Base-by-base conservation (phyloP, 2,329 filamentous ascomycete species). In the Bipolaris zeicola region DNA sequence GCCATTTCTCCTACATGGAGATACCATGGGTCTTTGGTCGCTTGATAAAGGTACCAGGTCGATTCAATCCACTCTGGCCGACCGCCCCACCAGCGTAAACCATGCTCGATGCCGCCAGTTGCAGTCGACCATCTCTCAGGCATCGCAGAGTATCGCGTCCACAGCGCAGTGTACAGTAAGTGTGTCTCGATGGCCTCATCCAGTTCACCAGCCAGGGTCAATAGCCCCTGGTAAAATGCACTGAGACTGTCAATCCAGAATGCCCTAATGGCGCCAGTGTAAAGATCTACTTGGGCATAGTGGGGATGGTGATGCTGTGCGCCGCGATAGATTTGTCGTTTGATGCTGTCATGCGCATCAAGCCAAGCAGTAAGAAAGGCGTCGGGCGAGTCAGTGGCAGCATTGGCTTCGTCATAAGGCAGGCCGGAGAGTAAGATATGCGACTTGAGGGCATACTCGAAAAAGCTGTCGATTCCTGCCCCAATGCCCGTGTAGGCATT, bases 31-130 rank as follows among this genome's bases (percentile, higher is more conserved):
- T 99, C 95, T 66, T 89, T 86, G 0, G 95, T 98, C 1, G 94
- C 93, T 48, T 90, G 89, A 74, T 96, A 98, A n/a, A 99, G 81
- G 71, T 98, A 91, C 77, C 96, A 99, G 0, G 91, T 96, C 1
- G 92, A 97, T 77, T 99, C 95, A 65, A 97, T 92, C 71, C 98
- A 98, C 75, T 99, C 95, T 5, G 95, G 95, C 22, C 95, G 87
- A 20, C 96, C 91, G 10, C 92, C 92, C 90, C 96, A 99, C 92
- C 95, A 98, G 10, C 89, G 87, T 24, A 98, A 85, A 8, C 92
- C 91, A 16, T 89, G 87, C 71, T 98, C 95, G 44, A 98, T 89
- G 51, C 89, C 87, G 26, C 89, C 90, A 22, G 92, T 91, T 48
- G 87, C 86, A 48, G 95, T 87, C 38, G 94, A 96, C 92, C 92